These are phyloP conservation scores for Pulveroboletus sp. DNA, from an alignment of 768 basidiomycete species.

Conservation along the genomic window DNA sequence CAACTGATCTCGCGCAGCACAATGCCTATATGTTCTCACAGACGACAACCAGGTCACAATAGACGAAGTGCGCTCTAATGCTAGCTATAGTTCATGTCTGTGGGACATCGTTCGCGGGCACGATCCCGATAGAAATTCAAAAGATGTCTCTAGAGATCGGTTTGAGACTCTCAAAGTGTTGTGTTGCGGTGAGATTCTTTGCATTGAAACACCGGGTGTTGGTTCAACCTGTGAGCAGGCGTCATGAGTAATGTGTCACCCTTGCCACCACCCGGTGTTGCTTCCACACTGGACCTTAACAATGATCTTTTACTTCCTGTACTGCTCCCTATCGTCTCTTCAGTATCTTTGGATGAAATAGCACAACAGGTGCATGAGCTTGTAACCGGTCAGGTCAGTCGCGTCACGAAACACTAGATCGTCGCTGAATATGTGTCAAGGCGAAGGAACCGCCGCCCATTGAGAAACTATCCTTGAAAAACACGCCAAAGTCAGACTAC, in stretches of 20 bases:
- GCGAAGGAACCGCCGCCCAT: conserved; percentile 45
- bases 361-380: conserved; percentile 51
- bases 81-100: conserved; percentile 61
- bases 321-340: conserved; percentile 62
- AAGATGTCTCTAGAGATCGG: conserved; percentile 47
- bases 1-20: conserved; percentile 47
- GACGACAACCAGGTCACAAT: conserved; percentile 85
- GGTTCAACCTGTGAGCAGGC: conserved; percentile 39
- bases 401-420: not conserved
- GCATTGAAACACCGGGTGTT: not conserved
- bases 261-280: conserved; percentile 63
- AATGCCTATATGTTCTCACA: conserved; percentile 89
- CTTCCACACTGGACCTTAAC: conserved; percentile 65
- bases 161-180: conserved; percentile 59
- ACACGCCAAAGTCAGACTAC: conserved; percentile 74
- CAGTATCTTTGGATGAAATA: conserved; percentile 51
- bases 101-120: conserved; percentile 52
- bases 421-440: conserved; percentile 29
- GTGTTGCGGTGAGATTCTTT: conserved; percentile 54
- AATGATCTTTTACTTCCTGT: conserved; percentile 70
- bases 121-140: conserved; percentile 36
- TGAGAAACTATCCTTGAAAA: conserved; percentile 59
- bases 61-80: conserved; percentile 58
- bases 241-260: conserved; percentile 77
- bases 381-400: conserved; percentile 47